Conservation (phyloP, 1,139 yeast species). For the Arxiozyma bovina region DNA sequence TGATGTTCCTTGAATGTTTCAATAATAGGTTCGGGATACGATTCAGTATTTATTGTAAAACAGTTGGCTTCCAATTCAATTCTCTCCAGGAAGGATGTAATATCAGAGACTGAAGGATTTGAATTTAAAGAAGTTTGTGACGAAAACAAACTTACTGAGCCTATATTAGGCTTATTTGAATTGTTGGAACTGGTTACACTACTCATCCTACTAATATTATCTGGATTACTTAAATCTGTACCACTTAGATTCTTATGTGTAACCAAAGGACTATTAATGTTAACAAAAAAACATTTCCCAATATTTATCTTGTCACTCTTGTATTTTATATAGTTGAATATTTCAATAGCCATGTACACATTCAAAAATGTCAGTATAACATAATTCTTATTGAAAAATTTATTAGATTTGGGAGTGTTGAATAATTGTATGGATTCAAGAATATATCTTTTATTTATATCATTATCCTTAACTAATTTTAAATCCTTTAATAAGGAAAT, state of each 20-base stretch:
- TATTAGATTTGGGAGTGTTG: conserved; percentile 32
- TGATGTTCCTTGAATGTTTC: conserved; percentile 15
- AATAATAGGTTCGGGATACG: conserved; percentile 15
- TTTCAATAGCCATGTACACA: conserved; percentile 75
- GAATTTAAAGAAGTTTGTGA: conserved; percentile 12
- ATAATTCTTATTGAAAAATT: conserved; percentile 37
- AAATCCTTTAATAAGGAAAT: conserved; percentile 41
- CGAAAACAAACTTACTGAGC: conserved; percentile 11
- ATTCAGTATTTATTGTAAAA: conserved; percentile 9
- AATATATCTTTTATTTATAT: conserved; percentile 45
- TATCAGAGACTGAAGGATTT: conserved; percentile 9
- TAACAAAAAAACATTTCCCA: conserved; percentile 57
- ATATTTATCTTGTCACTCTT: conserved; percentile 40
- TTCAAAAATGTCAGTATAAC: conserved; percentile 75
- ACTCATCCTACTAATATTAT: not conserved
- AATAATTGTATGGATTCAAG: conserved; percentile 60
- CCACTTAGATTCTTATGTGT: not conserved
- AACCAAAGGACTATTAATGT: not conserved
- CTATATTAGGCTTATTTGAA: conserved; percentile 2
- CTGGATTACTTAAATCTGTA: not conserved
- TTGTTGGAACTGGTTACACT: not conserved
- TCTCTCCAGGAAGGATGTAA: conserved; percentile 9
- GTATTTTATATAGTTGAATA: conserved; percentile 54
- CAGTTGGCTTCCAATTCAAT: conserved; percentile 9
- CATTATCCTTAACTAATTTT: conserved; percentile 18